Evolutionary conservation across 2,329 filamentous ascomycete genomes (phyloP).

Genomic region (Alternaria tenuissima): DNA sequence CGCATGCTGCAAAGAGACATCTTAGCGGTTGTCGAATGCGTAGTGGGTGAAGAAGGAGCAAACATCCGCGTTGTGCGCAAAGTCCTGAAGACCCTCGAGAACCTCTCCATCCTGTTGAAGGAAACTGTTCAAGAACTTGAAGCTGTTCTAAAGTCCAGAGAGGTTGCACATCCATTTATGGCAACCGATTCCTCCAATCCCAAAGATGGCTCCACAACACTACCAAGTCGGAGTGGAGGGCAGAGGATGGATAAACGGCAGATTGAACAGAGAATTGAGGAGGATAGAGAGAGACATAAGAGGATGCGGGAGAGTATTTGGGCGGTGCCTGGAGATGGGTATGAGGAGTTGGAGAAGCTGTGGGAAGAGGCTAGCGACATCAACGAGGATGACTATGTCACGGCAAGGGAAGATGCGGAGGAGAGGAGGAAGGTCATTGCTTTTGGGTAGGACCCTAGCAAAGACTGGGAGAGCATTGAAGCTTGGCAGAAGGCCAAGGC

Average conservation of each 20-base stretch:
- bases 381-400: constrained; percentile 83
- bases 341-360: constrained; percentile 76
- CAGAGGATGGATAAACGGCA: constrained; percentile 79
- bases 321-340: constrained; percentile 74
- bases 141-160: constrained; percentile 80
- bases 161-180: constrained; percentile 54
- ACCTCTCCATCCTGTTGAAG: constrained; percentile 75
- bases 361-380: constrained; percentile 90
- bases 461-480: not conserved
- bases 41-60: constrained; percentile 86
- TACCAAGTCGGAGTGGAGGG: constrained; percentile 43
- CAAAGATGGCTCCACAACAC: constrained; percentile 24
- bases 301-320: constrained; percentile 89
- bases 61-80: constrained; percentile 93
- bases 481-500: not conserved
- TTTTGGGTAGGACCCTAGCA: constrained; percentile 34
- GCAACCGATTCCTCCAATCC: not conserved
- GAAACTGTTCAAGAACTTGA: constrained; percentile 83
- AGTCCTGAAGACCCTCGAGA: constrained; percentile 75
- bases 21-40: constrained; percentile 86
- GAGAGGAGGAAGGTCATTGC: constrained; percentile 61
- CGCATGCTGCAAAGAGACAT: constrained; percentile 97
- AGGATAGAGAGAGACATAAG: constrained; percentile 95
- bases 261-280: constrained; percentile 95
- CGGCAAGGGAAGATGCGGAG: constrained; percentile 76